Percentiles rank a stretch among this genome's conserved stretches.
Evolutionary conservation across 345 rosid genomes (phyloP).

Genomic region (Schrenkiella parvula): DNA sequence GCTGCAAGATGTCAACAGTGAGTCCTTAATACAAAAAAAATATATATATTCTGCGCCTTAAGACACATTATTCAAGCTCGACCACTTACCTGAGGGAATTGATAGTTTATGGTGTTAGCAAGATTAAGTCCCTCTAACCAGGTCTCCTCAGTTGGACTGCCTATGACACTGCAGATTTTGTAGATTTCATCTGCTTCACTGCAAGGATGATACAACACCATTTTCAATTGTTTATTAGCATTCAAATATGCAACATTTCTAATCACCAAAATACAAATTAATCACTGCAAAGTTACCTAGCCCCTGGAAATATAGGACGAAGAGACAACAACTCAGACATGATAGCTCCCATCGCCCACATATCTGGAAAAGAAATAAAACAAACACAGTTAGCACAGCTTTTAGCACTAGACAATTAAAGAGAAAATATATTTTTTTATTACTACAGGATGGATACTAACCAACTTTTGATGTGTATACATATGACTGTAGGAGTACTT

Average conservation of each 20-base stretch:
- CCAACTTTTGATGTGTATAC: constrained; percentile 84
- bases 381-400: background rate
- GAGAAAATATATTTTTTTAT: constrained; percentile 38
- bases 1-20: constrained; percentile 40
- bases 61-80: background rate
- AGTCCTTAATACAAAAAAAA: background rate
- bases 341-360: constrained; percentile 98
- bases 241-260: background rate
- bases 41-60: background rate
- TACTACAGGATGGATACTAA: constrained; percentile 48
- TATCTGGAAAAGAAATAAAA: constrained; percentile 38
- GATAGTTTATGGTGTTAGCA: constrained; percentile 73
- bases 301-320: constrained; percentile 85
- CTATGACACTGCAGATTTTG: constrained; percentile 86
- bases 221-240: background rate
- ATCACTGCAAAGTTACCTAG: constrained; percentile 41
- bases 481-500: constrained; percentile 86
- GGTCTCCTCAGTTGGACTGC: constrained; percentile 67
- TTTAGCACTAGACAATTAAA: background rate
- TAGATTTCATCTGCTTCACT: constrained; percentile 98
- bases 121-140: constrained; percentile 91
- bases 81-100: constrained; percentile 61
- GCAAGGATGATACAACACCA: constrained; percentile 29
- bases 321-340: constrained; percentile 78
- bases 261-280: background rate